Percentiles rank a stretch among this genome's conserved stretches.
These are phyloP conservation scores for Monascus ruber DNA, from an alignment of 2,329 filamentous ascomycete species.

Conservation along the genomic window DNA sequence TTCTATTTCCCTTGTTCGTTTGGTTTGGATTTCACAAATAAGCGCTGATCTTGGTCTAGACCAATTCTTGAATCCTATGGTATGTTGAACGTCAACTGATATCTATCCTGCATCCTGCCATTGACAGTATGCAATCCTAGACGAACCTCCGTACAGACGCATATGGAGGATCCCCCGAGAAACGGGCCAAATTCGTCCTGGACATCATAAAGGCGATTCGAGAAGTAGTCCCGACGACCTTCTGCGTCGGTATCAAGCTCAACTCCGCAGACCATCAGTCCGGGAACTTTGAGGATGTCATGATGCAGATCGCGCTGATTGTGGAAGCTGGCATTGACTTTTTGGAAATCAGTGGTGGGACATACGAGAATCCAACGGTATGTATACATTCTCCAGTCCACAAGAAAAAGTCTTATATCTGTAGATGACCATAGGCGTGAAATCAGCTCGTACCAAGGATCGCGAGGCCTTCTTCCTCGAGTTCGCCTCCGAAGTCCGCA, in stretches of 20 bases:
- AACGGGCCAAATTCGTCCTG: slow-evolving; percentile 36
- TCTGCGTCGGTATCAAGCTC: slow-evolving; percentile 40
- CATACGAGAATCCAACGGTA: slow-evolving; percentile 43
- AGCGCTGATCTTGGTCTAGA: slow-evolving; percentile 8
- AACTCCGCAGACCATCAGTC: slow-evolving; percentile 39
- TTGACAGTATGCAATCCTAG: slow-evolving; percentile 6
- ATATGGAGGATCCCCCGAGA: slow-evolving; percentile 37
- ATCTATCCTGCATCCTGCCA: too few relatives aligned
- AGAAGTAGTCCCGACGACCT: slow-evolving; percentile 29
- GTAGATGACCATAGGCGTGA: slow-evolving; percentile 5
- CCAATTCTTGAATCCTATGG: slow-evolving; percentile 28
- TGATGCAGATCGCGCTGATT: slow-evolving; percentile 46
- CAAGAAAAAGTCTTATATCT: background rate
- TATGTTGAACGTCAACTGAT: slow-evolving; percentile 8
- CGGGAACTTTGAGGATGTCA: slow-evolving; percentile 35
- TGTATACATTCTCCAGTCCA: slow-evolving; percentile 3
- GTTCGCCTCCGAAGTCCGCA: slow-evolving; percentile 45
- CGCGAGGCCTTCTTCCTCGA: slow-evolving; percentile 60
- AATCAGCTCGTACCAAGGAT: slow-evolving; percentile 19
- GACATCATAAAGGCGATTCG: slow-evolving; percentile 35
- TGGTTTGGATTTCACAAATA: background rate
- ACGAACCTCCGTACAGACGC: slow-evolving; percentile 38
- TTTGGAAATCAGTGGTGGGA: slow-evolving; percentile 56
- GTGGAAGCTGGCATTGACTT: slow-evolving; percentile 46
- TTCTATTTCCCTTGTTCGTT: background rate